Percentiles rank a stretch among this genome's conserved stretches.
Conservation (phyloP, 108 stramenopile genomes). For the Licmophora abbreviata region DNA sequence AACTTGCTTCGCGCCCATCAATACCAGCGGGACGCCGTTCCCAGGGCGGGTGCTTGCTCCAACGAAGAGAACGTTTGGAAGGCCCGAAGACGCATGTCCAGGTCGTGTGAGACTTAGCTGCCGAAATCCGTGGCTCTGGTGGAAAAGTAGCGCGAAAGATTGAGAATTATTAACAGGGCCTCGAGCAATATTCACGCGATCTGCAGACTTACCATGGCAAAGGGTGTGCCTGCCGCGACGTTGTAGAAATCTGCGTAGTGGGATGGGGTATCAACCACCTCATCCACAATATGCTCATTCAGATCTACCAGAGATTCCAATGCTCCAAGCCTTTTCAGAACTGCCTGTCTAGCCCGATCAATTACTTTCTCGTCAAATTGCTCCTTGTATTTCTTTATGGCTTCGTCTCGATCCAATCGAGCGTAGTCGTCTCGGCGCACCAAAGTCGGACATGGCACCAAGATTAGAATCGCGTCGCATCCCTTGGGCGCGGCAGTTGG, state of each 20-base stretch:
- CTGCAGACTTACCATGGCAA: constrained; percentile 42
- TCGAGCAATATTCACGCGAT: background rate
- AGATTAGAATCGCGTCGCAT: constrained; percentile 82
- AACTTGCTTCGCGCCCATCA: constrained; percentile 70
- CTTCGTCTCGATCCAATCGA: constrained; percentile 34
- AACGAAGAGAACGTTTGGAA: constrained; percentile 62
- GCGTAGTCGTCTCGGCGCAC: constrained; percentile 25
- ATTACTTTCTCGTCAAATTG: constrained; percentile 53
- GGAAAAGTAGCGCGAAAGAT: background rate
- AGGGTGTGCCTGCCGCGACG: constrained; percentile 67
- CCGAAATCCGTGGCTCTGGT: constrained; percentile 60
- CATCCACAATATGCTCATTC: constrained; percentile 41
- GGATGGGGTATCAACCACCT: constrained; percentile 69
- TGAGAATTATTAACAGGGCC: background rate
- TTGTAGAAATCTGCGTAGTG: constrained; percentile 71
- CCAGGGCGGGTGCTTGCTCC: constrained; percentile 88
- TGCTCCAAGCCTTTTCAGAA: constrained; percentile 44
- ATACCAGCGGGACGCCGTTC: constrained; percentile 87
- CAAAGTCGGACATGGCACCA: constrained; percentile 59
- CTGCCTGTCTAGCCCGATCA: constrained; percentile 28
- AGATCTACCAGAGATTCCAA: constrained; percentile 37
- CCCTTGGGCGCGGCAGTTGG: constrained; percentile 62
- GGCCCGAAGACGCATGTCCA: constrained; percentile 19
- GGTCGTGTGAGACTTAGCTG: constrained; percentile 67
- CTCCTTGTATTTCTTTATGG: constrained; percentile 41